Evolutionary conservation across 495 filamentous ascomycete species (phyloP), one percentile per base, ranked within the genome.

Genomic region (Hyaloscypha finlandica): DNA sequence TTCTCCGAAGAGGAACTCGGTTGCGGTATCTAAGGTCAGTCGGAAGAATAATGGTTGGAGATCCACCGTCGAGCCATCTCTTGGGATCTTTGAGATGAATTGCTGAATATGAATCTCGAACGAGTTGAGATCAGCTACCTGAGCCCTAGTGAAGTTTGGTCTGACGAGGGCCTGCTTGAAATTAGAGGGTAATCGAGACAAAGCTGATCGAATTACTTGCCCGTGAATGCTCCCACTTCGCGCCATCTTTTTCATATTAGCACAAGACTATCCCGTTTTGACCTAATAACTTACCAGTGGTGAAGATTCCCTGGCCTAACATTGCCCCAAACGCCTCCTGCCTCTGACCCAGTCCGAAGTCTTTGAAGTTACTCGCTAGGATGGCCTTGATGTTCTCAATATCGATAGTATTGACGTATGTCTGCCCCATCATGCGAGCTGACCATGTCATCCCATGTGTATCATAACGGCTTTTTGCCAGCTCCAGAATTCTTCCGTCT

Each of bases 331-430:
- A 83, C 51, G 79, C 76, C 33, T 73, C 62, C 42, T 76, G 76
- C 61, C 85, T 64, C 52, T 60, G 55, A 0, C 81, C 84, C 3
- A 89, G 62, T 1, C 71, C 71, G 73, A 81, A 90, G 30, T 72
- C 64, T 30, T 88, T 81, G 73, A 96, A 93, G 32, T 88, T 84
- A 0, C 83, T 86, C 0, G 85, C 83, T 3, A 95, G 81, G 4
- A 94, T 77, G 0, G 89, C 80, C 68, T 93, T 88, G 67, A 96
- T 75, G 74, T 94, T 95, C 65, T 91, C 86, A 0, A 87, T 87
- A 25, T 96, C 91, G 56, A 78, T 80, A 1, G 92, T 94, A 29
- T 69, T 67, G 51, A 64, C 54, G 37, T 69, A 67, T 3, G 29
- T 56, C 32, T 48, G 32, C 2, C 68, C 65, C 65, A 68, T 57